Evolutionary conservation across 78 protist species (phyloP).

Genomic region (Chrysochromulina parva): DNA sequence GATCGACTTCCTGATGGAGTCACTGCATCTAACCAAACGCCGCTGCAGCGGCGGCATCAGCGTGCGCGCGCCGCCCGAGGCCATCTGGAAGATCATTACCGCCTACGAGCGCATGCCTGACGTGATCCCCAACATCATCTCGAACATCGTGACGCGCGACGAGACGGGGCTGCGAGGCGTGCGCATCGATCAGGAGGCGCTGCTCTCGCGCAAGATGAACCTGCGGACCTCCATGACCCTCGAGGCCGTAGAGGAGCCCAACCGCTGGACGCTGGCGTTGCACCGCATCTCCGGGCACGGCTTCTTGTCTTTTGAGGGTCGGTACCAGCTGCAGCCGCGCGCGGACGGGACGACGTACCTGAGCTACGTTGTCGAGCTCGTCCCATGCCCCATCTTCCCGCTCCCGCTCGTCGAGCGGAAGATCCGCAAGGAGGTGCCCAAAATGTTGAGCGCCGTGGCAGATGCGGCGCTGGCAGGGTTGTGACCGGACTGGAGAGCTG

Average conservation of each 20-base stretch:
- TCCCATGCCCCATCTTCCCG: slow-evolving; percentile 7
- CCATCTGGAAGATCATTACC: background rate
- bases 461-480: too few relatives aligned
- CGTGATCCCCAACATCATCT: background rate
- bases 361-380: background rate
- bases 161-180: background rate
- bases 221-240: background rate
- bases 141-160: background rate
- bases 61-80: background rate
- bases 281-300: background rate
- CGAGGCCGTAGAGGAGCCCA: background rate
- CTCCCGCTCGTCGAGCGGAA: background rate
- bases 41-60: background rate
- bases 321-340: background rate
- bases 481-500: too few relatives aligned
- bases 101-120: background rate
- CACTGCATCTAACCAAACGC: background rate
- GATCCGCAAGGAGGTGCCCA: background rate
- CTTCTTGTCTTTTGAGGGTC: background rate
- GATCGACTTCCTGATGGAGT: background rate
- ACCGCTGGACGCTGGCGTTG: background rate
- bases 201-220: background rate
- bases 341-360: background rate
- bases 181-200: background rate
- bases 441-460: background rate